phyloP scores from a whole-genome alignment of 1,284 basidiomycete species.

The Malassezia dermatis region DNA sequence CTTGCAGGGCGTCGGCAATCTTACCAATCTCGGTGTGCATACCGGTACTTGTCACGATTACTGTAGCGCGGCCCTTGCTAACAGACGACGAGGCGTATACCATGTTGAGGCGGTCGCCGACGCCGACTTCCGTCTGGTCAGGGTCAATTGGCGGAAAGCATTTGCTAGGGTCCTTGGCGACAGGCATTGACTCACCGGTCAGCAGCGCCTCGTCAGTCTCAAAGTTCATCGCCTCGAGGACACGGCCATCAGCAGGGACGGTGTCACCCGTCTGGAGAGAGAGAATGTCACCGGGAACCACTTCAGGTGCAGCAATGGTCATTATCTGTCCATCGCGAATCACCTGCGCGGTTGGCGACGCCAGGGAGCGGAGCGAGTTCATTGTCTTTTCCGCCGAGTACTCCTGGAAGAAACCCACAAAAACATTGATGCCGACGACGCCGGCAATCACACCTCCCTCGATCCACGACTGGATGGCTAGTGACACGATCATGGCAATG shows the following conservation, averaged over 20 bases:
- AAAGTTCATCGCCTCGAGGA: slow-evolving; percentile 45
- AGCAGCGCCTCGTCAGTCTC: slow-evolving; percentile 58
- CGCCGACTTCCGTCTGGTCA: slow-evolving; percentile 36
- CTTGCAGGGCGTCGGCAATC: slow-evolving; percentile 42
- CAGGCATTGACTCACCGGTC: slow-evolving; percentile 61
- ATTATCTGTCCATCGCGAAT: slow-evolving; percentile 54
- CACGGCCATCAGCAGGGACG: slow-evolving; percentile 40
- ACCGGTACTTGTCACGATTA: slow-evolving; percentile 57
- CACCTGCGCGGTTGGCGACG: slow-evolving; percentile 58
- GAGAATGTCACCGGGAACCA: slow-evolving; percentile 54
- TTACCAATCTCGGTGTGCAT: slow-evolving; percentile 52
- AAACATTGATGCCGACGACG: slow-evolving; percentile 54
- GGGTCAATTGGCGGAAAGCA: slow-evolving; percentile 20
- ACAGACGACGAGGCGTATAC: slow-evolving; percentile 58
- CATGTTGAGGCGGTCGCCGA: slow-evolving; percentile 57
- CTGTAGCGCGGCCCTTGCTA: slow-evolving; percentile 59
- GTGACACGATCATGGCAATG: slow-evolving; percentile 58
- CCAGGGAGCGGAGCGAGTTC: slow-evolving; percentile 56
- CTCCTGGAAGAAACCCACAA: slow-evolving; percentile 55
- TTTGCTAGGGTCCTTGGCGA: slow-evolving; percentile 52
- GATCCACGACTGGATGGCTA: slow-evolving; percentile 56
- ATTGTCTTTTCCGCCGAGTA: slow-evolving; percentile 57
- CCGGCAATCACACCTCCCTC: slow-evolving; percentile 60
- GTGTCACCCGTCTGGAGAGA: slow-evolving; percentile 44
- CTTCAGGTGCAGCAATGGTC: slow-evolving; percentile 55